Evolutionary conservation across 2,329 filamentous ascomycete species (phyloP), one percentile per base, ranked within the genome.

Genomic region (Pseudopithomyces maydicus): DNA sequence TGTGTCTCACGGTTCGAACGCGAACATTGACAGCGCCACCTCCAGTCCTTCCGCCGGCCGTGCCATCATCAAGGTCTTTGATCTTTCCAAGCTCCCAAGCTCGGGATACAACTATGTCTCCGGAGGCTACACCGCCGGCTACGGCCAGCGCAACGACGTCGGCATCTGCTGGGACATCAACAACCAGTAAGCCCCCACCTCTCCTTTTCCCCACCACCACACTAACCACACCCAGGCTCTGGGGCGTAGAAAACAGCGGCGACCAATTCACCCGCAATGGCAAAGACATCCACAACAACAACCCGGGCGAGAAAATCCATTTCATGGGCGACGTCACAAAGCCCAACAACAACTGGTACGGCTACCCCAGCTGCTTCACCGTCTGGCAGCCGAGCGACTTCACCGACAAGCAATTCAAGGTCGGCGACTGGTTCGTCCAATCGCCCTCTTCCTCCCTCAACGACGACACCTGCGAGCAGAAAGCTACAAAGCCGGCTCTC

Each of bases 291-390:
- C 86, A 89, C 68, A 71, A 83, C 50, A 80, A 89, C 66, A 91
- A 91, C 68, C 89, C 89, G 0, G 88, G 81, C 26, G 89, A 92
- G 71, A 88, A 91, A 75, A 78, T 92, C 66, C 90, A 91, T 74
- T 90, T 85, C 72, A 84, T 88, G 61, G 88, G 89, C 6, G 79
- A 81, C 45, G 80, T 81, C 1, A 55, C 65, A 15, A 68, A 63
- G 50, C 66, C 69, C 36, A 76, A 82, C 72, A 78, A 77, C 55
- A 69, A 74, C 14, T 90, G 90, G 75, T 89, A 88, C 68, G 89
- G 89, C 15, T 92, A 91, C 67, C 89, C 90, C 1, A 75, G 80
- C 52, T 92, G 89, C 77, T 88, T 88, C 66, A 80, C 88, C 0
- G 78, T 88, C 19, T 91, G 88, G 88, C 79, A 84, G 55, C 81